phyloP scores from a whole-genome alignment of 129 eudicot species.

The Pittosporum tobira region DNA sequence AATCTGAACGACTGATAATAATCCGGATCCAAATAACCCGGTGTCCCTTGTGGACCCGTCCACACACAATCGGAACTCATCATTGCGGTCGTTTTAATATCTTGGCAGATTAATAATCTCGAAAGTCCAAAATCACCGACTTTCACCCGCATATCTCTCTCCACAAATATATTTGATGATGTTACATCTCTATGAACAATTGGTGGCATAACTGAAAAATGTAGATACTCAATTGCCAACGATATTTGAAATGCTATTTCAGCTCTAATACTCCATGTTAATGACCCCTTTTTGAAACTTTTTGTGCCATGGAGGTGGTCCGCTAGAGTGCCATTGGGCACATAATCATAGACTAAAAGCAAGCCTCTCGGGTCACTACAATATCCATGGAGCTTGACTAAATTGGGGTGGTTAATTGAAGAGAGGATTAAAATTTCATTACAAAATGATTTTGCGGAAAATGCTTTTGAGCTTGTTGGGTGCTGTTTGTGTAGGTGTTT shows the following conservation, averaged over 20 bases:
- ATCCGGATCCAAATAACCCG: constrained; percentile 90
- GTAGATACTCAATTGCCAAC: constrained; percentile 70
- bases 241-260: constrained; percentile 79
- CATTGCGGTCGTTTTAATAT: constrained; percentile 2
- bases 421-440: constrained; percentile 78
- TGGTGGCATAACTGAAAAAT: constrained; percentile 62
- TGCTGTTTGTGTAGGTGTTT: constrained; percentile 67
- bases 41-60: constrained; percentile 99
- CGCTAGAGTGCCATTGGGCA: constrained; percentile 74
- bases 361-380: constrained; percentile 87
- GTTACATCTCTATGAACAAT: constrained; percentile 87
- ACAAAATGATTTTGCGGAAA: constrained; percentile 61
- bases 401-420: constrained; percentile 64
- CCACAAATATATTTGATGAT: constrained; percentile 66
- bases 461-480: constrained; percentile 32
- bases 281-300: constrained; percentile 25
- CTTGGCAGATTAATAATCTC: constrained; percentile 32
- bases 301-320: constrained; percentile 60
- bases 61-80: constrained; percentile 63
- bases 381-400: constrained; percentile 80
- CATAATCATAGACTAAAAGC: constrained; percentile 63
- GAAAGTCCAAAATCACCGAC: constrained; percentile 95
- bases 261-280: constrained; percentile 48
- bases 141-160: constrained; percentile 65
- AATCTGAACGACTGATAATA: constrained; percentile 63